phyloP scores from a whole-genome alignment of 495 filamentous ascomycete genomes.

The Neurospora discreta region DNA sequence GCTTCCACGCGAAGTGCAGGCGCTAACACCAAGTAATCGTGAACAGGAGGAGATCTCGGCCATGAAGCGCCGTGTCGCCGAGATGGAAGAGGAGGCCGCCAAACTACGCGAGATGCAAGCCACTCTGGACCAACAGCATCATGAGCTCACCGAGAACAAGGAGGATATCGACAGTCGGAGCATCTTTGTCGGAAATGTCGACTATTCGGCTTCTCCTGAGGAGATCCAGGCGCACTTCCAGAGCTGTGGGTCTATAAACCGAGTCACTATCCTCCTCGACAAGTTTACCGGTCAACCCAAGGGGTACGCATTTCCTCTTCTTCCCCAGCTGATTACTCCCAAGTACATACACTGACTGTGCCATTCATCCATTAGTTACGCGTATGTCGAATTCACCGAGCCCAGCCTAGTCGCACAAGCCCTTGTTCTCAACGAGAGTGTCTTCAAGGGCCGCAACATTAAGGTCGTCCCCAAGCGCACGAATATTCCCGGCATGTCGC shows the following conservation, averaged over 20 bases:
- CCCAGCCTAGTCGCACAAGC: slow-evolving; percentile 88
- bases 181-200: slow-evolving; percentile 98
- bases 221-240: slow-evolving; percentile 99
- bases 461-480: slow-evolving; percentile 98
- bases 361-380: slow-evolving; percentile 53
- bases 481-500: slow-evolving; percentile 86
- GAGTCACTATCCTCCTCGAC: slow-evolving; percentile 94
- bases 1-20: neutral
- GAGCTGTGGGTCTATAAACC: slow-evolving; percentile 93
- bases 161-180: slow-evolving; percentile 93
- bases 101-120: slow-evolving; percentile 97
- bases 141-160: slow-evolving; percentile 79
- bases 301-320: slow-evolving; percentile 47
- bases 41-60: slow-evolving; percentile 75
- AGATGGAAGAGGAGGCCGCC: slow-evolving; percentile 97
- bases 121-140: slow-evolving; percentile 69
- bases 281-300: slow-evolving; percentile 98
- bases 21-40: slow-evolving; percentile 5
- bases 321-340: neutral
- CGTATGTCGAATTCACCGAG: slow-evolving; percentile 97
- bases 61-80: slow-evolving; percentile 95
- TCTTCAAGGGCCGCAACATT: slow-evolving; percentile 87
- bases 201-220: slow-evolving; percentile 94
- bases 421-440: slow-evolving; percentile 89
- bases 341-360: neutral